Percentiles rank a stretch among this genome's conserved stretches.
Evolutionary conservation across 768 basidiomycete species (phyloP).

Genomic region (Agaricus subrufescens): DNA sequence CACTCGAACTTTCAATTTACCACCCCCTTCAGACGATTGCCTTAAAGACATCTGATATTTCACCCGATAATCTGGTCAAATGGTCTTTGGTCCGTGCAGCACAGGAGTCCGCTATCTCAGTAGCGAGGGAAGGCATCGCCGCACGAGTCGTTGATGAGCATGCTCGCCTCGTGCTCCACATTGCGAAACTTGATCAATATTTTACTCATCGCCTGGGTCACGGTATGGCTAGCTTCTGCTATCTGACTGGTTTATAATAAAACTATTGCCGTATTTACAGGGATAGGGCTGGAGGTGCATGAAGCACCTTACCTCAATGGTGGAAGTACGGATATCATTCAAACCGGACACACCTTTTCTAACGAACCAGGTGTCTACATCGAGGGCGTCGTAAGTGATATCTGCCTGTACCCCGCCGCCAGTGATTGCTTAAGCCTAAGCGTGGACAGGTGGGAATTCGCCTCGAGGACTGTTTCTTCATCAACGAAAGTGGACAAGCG

Average conservation of each 20-base stretch:
- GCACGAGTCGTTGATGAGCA: constrained; percentile 57
- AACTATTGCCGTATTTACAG: constrained; percentile 27
- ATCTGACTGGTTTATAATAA: background rate
- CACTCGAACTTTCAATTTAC: constrained; percentile 13
- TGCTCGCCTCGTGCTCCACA: constrained; percentile 48
- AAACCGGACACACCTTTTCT: constrained; percentile 70
- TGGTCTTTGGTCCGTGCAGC: constrained; percentile 68
- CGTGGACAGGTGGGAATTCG: constrained; percentile 62
- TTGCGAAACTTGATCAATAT: constrained; percentile 42
- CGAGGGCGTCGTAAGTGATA: constrained; percentile 44
- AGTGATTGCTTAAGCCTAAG: background rate
- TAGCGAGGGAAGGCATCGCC: constrained; percentile 41
- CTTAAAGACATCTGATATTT: constrained; percentile 51
- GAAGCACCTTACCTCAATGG: constrained; percentile 78
- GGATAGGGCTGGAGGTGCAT: constrained; percentile 82
- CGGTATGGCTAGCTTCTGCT: constrained; percentile 34
- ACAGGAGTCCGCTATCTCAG: constrained; percentile 48
- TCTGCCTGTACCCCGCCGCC: background rate
- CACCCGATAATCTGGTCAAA: constrained; percentile 42
- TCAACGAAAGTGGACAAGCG: constrained; percentile 48
- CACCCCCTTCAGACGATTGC: constrained; percentile 51
- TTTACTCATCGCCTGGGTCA: constrained; percentile 85
- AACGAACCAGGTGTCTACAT: constrained; percentile 80
- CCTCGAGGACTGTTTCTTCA: constrained; percentile 80
- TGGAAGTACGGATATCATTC: constrained; percentile 53